Evolutionary conservation across 208 protist species (phyloP).

Genomic region (Phytomonas francai): DNA sequence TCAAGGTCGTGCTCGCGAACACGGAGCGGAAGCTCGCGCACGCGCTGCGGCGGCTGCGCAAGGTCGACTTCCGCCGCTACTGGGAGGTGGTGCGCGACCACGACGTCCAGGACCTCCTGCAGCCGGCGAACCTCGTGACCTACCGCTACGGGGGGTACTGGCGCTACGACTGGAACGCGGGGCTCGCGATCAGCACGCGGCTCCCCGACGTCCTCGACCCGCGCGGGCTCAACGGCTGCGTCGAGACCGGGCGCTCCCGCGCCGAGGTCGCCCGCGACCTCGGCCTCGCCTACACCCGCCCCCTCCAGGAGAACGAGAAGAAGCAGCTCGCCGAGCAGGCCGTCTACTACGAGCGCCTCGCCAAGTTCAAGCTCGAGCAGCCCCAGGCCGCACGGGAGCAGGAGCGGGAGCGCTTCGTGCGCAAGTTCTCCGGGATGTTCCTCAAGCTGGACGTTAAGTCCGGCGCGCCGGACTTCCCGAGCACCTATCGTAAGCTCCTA

Average conservation of each 20-base stretch:
- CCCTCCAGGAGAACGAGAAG: constrained; percentile 86
- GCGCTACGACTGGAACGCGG: constrained; percentile 87
- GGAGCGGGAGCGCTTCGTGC: constrained; percentile 80
- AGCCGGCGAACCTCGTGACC: constrained; percentile 80
- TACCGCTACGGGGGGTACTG: constrained; percentile 85
- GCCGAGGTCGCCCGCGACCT: constrained; percentile 86
- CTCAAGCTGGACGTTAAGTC: constrained; percentile 82
- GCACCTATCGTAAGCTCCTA: constrained; percentile 80
- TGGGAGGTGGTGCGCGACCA: constrained; percentile 91
- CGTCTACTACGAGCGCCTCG: constrained; percentile 83
- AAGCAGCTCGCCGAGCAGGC: constrained; percentile 85
- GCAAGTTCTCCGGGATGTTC: constrained; percentile 89
- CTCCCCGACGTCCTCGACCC: constrained; percentile 81
- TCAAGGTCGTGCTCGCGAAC: constrained; percentile 72
- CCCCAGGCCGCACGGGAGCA: constrained; percentile 77
- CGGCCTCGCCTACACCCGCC: constrained; percentile 81
- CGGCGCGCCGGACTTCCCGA: constrained; percentile 78
- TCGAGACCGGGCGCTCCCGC: constrained; percentile 86
- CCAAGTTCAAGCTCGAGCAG: constrained; percentile 89
- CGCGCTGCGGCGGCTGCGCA: constrained; percentile 74
- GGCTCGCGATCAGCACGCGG: constrained; percentile 80
- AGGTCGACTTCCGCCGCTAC: constrained; percentile 85
- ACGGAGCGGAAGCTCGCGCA: constrained; percentile 76
- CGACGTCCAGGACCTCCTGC: constrained; percentile 85
- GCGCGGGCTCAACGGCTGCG: constrained; percentile 83